phyloP scores from a whole-genome alignment of 176 grass and related monocot genomes.

The Themeda triandra region DNA sequence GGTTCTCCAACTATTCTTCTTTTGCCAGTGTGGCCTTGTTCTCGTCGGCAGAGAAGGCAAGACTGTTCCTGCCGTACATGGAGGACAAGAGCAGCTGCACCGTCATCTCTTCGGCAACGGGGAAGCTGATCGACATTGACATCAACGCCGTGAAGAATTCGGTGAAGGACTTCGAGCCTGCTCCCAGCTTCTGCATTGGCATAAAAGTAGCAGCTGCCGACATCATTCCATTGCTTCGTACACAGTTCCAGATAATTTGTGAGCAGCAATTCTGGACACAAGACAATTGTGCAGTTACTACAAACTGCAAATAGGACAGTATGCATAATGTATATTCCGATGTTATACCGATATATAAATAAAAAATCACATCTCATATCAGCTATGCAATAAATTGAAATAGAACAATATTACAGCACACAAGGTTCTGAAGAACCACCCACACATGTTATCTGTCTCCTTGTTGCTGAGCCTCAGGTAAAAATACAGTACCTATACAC shows the following conservation, averaged over 20 bases:
- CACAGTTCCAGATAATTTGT: not conserved
- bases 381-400: conserved; percentile 27
- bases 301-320: not conserved
- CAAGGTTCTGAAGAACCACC: not conserved
- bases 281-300: not conserved
- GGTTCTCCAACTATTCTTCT: not conserved
- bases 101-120: conserved; percentile 57
- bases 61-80: conserved; percentile 62
- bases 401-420: conserved; percentile 19
- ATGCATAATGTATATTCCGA: not conserved
- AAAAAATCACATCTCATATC: conserved; percentile 4
- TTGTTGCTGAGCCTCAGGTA: conserved; percentile 34
- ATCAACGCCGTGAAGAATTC: conserved; percentile 56
- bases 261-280: not conserved
- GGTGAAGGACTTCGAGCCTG: conserved; percentile 40
- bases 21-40: conserved; percentile 64
- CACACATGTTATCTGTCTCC: conserved; percentile 16
- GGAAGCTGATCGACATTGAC: conserved; percentile 72
- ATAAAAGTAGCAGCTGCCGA: not conserved
- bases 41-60: conserved; percentile 72
- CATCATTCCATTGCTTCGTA: not conserved
- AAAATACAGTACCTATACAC: conserved; percentile 51
- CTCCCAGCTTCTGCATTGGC: conserved; percentile 59
- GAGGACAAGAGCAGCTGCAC: conserved; percentile 52
- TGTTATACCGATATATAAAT: not conserved